A percentile compares a stretch with the other conserved stretches of the same genome.
These are phyloP conservation scores for Aspergillus homomorphus DNA, from an alignment of 495 filamentous ascomycete genomes.

Conservation along the genomic window DNA sequence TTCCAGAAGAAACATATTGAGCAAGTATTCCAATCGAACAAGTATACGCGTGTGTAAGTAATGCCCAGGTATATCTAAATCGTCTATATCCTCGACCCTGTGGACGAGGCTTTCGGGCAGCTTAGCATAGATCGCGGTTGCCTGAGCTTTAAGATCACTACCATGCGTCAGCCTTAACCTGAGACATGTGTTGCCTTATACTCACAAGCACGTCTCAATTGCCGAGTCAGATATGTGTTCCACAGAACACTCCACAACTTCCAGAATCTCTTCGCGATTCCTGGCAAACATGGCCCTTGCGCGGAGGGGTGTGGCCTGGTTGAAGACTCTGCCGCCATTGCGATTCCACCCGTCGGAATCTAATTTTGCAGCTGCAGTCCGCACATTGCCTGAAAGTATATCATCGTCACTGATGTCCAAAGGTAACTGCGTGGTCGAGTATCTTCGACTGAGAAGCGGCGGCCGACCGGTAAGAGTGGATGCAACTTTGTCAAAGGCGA, in stretches of 20 bases:
- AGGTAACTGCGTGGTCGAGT: constrained; percentile 6
- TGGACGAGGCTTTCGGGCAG: constrained; percentile 8
- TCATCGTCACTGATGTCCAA: constrained; percentile 7
- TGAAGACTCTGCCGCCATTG: neutral
- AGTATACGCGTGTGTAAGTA: neutral
- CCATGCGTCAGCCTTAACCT: neutral
- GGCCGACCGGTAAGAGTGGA: constrained; percentile 7
- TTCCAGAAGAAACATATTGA: constrained; percentile 6
- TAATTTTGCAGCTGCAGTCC: neutral
- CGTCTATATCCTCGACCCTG: neutral
- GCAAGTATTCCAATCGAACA: neutral
- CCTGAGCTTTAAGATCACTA: constrained; percentile 6
- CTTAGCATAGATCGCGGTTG: constrained; percentile 2
- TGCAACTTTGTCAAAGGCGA: constrained; percentile 7
- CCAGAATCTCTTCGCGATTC: constrained; percentile 7
- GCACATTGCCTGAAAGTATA: neutral
- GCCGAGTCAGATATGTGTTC: neutral
- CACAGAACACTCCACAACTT: neutral
- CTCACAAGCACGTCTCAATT: neutral
- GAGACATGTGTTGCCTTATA: neutral
- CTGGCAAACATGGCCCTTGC: constrained; percentile 9
- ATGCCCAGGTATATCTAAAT: neutral
- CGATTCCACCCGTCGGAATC: constrained; percentile 5
- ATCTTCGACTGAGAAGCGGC: constrained; percentile 3
- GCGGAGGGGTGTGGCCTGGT: neutral